Evolutionary conservation across 331 rosid genomes (phyloP), one percentile per base, ranked within the genome.

Genomic region (Ulmus americana): DNA sequence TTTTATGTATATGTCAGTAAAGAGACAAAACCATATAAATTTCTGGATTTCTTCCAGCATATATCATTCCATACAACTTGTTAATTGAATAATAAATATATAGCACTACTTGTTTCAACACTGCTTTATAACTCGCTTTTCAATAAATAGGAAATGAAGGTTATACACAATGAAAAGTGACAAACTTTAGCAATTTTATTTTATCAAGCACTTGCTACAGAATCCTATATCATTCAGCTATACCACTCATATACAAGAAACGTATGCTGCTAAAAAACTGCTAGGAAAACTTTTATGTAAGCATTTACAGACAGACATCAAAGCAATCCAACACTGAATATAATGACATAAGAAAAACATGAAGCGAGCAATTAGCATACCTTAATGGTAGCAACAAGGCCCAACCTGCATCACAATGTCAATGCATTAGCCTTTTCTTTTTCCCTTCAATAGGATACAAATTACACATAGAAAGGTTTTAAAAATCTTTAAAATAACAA

Each of bases 321-420:
- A 12, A 47, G n/a, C 12, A 47, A 53, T 54, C 1, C 9, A 54
- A 54, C 13, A 20, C 59, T 8, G 14, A 8, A 9, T 0, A 44
- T 1, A 18, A 7, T 39, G 7, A 51, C 6, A 44, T 65, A 64
- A 39, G 64, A 35, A 12, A 4, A 10, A 18, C 55, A 16, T 52
- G 0, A 35, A 12, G 54, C 1, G 18, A 47, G 18, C 61, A 68
- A 18, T 58, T 12, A 44, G 35, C 59, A 45, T 88, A 92, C 97
- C 98, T 92, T 92, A 53, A 89, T 89, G 68, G 98, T 92, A 12
- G 95, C 95, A 70, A 92, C 97, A 22, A 92, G 98, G 59, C 98
- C 98, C 91, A 92, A 85, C 89, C 98, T 91, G 95, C 50, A 62
- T 69, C 64, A 74, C 12, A 59, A 80, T 46, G 58, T 46, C 43